Evolutionary conservation across 352 stramenopile genomes (phyloP), one percentile per base, ranked within the genome.

Genomic region (Phytophthora syringae): DNA sequence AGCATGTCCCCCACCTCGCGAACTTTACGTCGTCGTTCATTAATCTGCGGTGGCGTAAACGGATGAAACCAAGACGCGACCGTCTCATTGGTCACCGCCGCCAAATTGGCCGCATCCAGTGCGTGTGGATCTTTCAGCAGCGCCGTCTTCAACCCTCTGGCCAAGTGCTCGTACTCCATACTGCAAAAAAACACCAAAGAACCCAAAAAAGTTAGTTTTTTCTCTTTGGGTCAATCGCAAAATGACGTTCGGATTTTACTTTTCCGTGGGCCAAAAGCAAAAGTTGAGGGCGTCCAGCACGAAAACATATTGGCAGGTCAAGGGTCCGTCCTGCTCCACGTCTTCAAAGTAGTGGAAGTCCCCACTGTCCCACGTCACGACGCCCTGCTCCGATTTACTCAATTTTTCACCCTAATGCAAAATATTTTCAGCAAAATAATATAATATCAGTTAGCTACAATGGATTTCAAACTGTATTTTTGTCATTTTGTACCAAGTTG

Each of bases 241-340:
- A 34, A 30, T 32, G 20, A 36, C 2, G 42, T 18, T 27, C 47
- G 70, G 18, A 18, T 40, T 18, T 16, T 80, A 89, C 79, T 84
- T 67, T 68, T 86, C 63, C 18, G 77, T 90, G 7, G 90, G 90
- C 90, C 90, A 97, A 70, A 97, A 97, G 70, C 90, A 97, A 59
- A 95, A 97, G 64, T 97, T 97, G 56, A 97, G 78, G 24, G 87
- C 83, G 71, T 97, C 90, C 57, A 96, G 67, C 30, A 96, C 86
- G 53, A 97, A 92, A 9, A 95, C 82, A 57, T 96, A 97, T 58
- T 96, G 87, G 34, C 81, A 93, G 9, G 89, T 97, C 25, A 94
- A 42, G 16, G 80, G 79, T 1, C 88, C 88, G 30, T 84, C 74
- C n/a, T 64, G n/a, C 21, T 67, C 70, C 25, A 88, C 83, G 34